Conservation (phyloP, 371 early-diverging fungal genomes). For the Funneliformis caledonium region DNA sequence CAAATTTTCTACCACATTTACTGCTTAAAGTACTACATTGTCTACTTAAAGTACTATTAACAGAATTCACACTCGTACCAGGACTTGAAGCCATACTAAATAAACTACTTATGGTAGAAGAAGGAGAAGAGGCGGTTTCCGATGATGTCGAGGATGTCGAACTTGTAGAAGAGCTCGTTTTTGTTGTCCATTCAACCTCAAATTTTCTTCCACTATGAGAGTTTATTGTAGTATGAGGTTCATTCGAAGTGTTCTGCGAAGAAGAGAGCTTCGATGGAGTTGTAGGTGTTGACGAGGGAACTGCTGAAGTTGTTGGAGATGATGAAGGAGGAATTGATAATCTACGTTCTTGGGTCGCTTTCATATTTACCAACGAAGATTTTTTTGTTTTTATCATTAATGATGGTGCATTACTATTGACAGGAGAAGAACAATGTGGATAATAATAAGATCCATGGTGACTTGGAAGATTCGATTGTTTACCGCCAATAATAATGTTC, state of each 20-base stretch:
- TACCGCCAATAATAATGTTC: neutral
- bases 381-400: neutral
- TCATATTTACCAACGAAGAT: neutral
- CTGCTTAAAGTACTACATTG: slow-evolving; percentile 9
- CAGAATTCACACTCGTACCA: neutral
- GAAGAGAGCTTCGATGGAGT: neutral
- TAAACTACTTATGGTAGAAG: slow-evolving; percentile 20
- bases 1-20: slow-evolving; percentile 30
- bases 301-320: neutral
- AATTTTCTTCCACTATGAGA: slow-evolving; percentile 32
- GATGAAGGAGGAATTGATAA: neutral
- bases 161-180: neutral
- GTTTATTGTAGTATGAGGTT: slow-evolving; percentile 24
- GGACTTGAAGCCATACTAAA: slow-evolving; percentile 15
- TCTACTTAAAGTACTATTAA: neutral
- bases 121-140: slow-evolving; percentile 1
- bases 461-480: neutral
- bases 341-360: neutral
- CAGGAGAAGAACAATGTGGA: neutral
- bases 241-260: neutral
- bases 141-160: neutral
- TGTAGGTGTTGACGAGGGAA: neutral
- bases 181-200: slow-evolving; percentile 16
- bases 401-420: neutral
- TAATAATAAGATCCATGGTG: neutral